Conservation (phyloP, 306 rosid genomes). For the Quercus agrifolia region DNA sequence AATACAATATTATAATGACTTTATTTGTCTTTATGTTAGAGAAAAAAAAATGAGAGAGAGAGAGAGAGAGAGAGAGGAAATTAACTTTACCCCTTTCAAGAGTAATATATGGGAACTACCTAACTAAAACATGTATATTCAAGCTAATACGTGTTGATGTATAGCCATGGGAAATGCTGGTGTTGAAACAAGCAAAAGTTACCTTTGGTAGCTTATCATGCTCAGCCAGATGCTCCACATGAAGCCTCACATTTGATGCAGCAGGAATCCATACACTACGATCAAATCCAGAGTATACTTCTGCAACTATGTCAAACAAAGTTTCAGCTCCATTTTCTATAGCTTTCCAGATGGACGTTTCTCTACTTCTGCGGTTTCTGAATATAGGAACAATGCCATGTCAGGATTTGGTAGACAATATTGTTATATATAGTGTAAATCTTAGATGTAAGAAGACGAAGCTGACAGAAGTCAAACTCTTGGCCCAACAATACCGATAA, state of each 20-base stretch:
- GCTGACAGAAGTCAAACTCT: neutral
- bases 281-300: conserved; percentile 68
- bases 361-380: conserved; percentile 85
- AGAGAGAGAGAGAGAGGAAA: neutral
- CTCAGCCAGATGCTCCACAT: conserved; percentile 68
- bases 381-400: conserved; percentile 7
- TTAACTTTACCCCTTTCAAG: neutral
- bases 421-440: neutral
- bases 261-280: conserved; percentile 57
- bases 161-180: neutral
- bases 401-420: neutral
- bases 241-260: conserved; percentile 79
- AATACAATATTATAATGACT: no score
- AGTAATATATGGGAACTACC: neutral
- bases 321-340: conserved; percentile 79
- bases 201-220: conserved; percentile 78
- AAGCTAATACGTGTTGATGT: neutral
- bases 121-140: neutral
- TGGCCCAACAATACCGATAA: neutral
- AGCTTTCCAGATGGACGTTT: conserved; percentile 59
- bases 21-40: neutral
- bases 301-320: conserved; percentile 70
- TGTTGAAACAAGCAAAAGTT: conserved; percentile 5
- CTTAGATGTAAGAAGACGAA: neutral
- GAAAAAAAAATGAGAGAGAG: neutral